These are phyloP conservation scores for Pascua guehoae DNA, from an alignment of 1,284 basidiomycete genomes.

Conservation along the genomic window DNA sequence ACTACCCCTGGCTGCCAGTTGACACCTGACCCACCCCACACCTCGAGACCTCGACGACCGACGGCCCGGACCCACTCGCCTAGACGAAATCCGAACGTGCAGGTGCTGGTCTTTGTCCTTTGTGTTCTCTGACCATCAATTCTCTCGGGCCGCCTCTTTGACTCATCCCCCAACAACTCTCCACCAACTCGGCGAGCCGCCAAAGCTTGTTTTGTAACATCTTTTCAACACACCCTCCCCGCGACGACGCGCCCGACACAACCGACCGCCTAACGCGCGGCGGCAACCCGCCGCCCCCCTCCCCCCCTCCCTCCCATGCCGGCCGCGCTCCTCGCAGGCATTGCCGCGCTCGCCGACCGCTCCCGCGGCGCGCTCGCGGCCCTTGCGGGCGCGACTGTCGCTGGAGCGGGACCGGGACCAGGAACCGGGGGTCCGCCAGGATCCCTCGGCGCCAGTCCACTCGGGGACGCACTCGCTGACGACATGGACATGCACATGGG, in stretches of 20 bases:
- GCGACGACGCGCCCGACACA: neutral
- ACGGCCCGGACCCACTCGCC: too few relatives aligned
- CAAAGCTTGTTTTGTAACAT: neutral
- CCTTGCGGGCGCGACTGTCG: constrained; percentile 8
- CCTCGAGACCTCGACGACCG: too few relatives aligned
- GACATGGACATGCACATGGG: neutral
- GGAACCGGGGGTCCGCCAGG: too few relatives aligned
- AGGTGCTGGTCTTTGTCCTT: too few relatives aligned
- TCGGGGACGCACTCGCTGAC: neutral
- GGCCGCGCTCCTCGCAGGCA: constrained; percentile 19
- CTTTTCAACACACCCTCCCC: neutral
- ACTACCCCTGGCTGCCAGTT: too few relatives aligned
- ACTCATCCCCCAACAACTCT: too few relatives aligned
- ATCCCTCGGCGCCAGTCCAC: too few relatives aligned
- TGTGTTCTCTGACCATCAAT: too few relatives aligned
- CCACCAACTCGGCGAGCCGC: too few relatives aligned
- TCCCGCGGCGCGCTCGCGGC: constrained; percentile 18
- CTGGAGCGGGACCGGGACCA: neutral
- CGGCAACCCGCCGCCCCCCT: neutral
- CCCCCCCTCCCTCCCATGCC: constrained; percentile 12
- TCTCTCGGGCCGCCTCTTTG: too few relatives aligned
- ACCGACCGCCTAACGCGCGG: neutral
- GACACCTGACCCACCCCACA: too few relatives aligned
- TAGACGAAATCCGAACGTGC: too few relatives aligned
- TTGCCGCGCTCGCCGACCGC: constrained; percentile 19